These are phyloP conservation scores for Alternaria burnsii DNA, from an alignment of 2,329 filamentous ascomycete genomes.

Conservation along the genomic window DNA sequence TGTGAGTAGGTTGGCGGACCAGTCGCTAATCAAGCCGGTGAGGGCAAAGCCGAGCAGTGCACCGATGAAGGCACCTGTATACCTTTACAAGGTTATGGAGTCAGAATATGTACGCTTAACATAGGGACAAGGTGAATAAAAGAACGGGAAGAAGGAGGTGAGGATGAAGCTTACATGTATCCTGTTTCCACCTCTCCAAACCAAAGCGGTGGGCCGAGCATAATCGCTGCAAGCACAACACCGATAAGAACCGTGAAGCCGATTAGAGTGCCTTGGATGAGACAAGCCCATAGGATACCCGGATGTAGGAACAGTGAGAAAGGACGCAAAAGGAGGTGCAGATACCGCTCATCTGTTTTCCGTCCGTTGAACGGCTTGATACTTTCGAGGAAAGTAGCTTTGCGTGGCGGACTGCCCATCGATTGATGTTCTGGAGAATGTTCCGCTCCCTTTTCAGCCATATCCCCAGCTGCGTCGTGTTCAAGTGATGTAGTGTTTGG, in stretches of 20 bases:
- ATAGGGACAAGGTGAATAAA: neutral
- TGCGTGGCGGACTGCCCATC: conserved; percentile 46
- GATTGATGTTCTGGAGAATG: conserved; percentile 29
- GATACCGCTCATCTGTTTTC: conserved; percentile 79
- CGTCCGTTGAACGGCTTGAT: conserved; percentile 80
- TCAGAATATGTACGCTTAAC: neutral
- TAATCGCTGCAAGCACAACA: conserved; percentile 82
- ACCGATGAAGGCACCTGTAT: conserved; percentile 81
- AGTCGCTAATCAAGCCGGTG: conserved; percentile 78
- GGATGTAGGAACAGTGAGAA: conserved; percentile 49
- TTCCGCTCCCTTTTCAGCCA: conserved; percentile 7
- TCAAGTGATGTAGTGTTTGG: neutral
- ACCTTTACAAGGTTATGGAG: neutral
- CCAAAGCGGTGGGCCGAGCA: conserved; percentile 81
- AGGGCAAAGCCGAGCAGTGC: conserved; percentile 79
- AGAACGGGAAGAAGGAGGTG: neutral
- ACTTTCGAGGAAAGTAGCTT: conserved; percentile 65
- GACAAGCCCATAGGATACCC: conserved; percentile 55
- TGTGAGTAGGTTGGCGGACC: conserved; percentile 74
- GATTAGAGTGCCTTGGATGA: conserved; percentile 89
- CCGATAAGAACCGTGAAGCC: conserved; percentile 94
- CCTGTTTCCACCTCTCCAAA: conserved; percentile 85
- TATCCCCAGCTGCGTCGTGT: neutral
- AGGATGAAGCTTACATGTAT: conserved; percentile 61
- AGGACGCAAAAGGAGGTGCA: conserved; percentile 66